A percentile compares a stretch with the other conserved stretches of the same genome.
phyloP scores from a whole-genome alignment of 768 basidiomycete genomes.

The Stropharia rugosoannulata region DNA sequence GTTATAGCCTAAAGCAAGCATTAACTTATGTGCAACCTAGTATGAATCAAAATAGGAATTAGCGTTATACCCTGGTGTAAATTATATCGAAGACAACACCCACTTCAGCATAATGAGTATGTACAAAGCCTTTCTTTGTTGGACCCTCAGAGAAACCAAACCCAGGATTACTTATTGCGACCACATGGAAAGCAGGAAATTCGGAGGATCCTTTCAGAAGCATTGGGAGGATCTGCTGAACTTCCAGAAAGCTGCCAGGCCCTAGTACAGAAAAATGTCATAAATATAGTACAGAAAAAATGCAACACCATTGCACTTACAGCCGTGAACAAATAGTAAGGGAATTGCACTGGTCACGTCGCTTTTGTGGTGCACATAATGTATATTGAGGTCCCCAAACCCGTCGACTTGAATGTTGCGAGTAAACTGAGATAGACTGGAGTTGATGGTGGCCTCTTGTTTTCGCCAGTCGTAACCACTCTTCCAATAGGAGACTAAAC shows the following conservation, averaged over 20 bases:
- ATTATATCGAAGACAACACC: neutral
- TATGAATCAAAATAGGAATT: neutral
- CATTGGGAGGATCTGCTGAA: constrained; percentile 54
- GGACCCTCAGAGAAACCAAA: constrained; percentile 62
- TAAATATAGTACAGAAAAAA: neutral
- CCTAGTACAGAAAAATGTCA: constrained; percentile 30
- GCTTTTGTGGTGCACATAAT: constrained; percentile 61
- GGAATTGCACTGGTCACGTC: constrained; percentile 40
- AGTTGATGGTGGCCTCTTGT: constrained; percentile 49
- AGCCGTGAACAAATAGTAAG: constrained; percentile 50
- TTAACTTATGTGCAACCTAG: constrained; percentile 47
- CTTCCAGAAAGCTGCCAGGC: constrained; percentile 62
- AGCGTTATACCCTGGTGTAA: neutral
- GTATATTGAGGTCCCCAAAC: constrained; percentile 44
- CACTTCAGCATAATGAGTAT: constrained; percentile 55
- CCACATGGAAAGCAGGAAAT: constrained; percentile 61
- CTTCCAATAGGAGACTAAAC: constrained; percentile 47
- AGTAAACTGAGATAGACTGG: constrained; percentile 54
- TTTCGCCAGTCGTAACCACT: constrained; percentile 54
- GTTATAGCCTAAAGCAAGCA: constrained; percentile 47
- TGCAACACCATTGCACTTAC: constrained; percentile 23
- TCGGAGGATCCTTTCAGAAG: constrained; percentile 40
- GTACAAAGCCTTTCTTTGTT: constrained; percentile 46
- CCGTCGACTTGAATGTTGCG: constrained; percentile 48
- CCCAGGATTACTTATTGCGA: constrained; percentile 57